phyloP scores from a whole-genome alignment of 75 land plant species.

The Pseudotsuga menziesii region DNA sequence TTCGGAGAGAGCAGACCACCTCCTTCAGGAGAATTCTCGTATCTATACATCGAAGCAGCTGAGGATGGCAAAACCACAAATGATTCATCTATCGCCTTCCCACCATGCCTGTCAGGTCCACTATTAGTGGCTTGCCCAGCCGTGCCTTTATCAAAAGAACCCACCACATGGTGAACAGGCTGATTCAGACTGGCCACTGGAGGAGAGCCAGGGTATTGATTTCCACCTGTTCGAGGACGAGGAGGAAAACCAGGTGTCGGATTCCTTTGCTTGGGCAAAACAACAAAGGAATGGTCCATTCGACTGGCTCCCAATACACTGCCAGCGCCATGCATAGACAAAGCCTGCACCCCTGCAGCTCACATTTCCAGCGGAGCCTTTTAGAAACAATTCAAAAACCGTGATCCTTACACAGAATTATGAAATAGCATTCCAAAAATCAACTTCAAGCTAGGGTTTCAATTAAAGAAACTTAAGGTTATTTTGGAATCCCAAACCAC shows the following conservation, averaged over 20 bases:
- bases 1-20: slow-evolving; percentile 23
- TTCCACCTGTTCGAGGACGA: slow-evolving; percentile 54
- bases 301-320: slow-evolving; percentile 71
- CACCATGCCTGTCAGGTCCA: slow-evolving; percentile 27
- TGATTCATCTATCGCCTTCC: slow-evolving; percentile 89
- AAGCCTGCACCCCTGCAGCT: slow-evolving; percentile 61
- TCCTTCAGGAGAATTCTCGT: slow-evolving; percentile 55
- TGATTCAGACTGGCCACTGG: background rate
- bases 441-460: background rate
- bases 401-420: background rate
- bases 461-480: background rate
- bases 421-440: background rate
- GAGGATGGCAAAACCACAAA: slow-evolving; percentile 93
- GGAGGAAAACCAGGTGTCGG: slow-evolving; percentile 59
- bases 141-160: background rate
- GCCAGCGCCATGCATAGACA: slow-evolving; percentile 57
- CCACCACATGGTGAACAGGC: background rate
- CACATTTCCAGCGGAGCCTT: background rate
- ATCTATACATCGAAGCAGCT: slow-evolving; percentile 89
- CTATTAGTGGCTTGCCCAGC: slow-evolving; percentile 11
- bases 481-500: background rate
- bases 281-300: slow-evolving; percentile 94
- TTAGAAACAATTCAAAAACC: background rate
- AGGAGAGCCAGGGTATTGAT: slow-evolving; percentile 18
- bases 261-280: slow-evolving; percentile 74